Evolutionary conservation across 805 yeast species (phyloP), one percentile per base, ranked within the genome.

Genomic region (Kurtzmaniella cleridarum): DNA sequence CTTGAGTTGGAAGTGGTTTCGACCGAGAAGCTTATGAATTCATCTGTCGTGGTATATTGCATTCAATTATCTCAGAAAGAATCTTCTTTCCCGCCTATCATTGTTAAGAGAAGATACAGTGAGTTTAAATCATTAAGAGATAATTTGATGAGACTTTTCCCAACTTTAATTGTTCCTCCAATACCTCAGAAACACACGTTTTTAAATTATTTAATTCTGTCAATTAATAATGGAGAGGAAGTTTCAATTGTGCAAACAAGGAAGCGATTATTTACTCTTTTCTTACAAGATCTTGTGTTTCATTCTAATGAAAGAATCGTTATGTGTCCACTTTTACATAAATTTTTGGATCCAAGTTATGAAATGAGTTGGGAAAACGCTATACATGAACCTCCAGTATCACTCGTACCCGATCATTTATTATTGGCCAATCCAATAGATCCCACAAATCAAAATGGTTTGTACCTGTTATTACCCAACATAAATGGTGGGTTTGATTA

Each of bases 401-500:
- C 60, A 38, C 47, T 66, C 23, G 57, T 76, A 3, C 77, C 81
- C 3, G 64, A 68, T 35, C 73, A 74, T 34, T 54, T 73, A 28
- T 51, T 76, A 15, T 55, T 76, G 13, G 70, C 76, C 3, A 74
- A 76, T 26, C 77, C 80, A 1, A 49, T 67, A 27, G 55, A 73
- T 42, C 79, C 82, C 3, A 63, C 73, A 1, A 71, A 67, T 37
- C 79, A 75, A 28, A 75, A 74, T 49, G 79, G 81, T 2, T 65
- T 75, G 36, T 71, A 75, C 39, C 50, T 71, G 8, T 67, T 73
- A 33, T 48, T 77, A 13, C 81, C 81, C 1, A 50, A 62, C 20
- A 60, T 68, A 3, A 55, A 59, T 36, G 69, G 71, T 5, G 24
- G 24, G 6, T 64, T 61, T 40, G 69, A 64, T 23, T 57, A 62